A percentile compares a stretch with the other conserved stretches of the same genome.
phyloP scores from a whole-genome alignment of 2,329 filamentous ascomycete genomes.

The Teratosphaeriaceae sp. region DNA sequence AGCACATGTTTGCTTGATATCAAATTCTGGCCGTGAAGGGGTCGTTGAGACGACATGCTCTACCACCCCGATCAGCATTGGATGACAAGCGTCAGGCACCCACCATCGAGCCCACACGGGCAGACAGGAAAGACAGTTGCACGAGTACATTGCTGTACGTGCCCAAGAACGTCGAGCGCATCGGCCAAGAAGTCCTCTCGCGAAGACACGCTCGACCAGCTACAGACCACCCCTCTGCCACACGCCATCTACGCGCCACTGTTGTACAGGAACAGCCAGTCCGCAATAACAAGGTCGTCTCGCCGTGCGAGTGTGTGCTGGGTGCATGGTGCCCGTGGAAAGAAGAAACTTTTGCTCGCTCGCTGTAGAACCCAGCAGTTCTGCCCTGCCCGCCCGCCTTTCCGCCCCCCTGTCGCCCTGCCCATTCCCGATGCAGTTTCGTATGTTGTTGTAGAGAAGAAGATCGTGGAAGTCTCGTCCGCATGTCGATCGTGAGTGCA shows the following conservation, averaged over 20 bases:
- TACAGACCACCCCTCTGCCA: background rate
- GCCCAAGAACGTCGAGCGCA: slow-evolving; percentile 1
- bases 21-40: no score
- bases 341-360: background rate
- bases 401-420: background rate
- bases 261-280: background rate
- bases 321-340: background rate
- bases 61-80: no score
- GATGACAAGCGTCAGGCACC: no score
- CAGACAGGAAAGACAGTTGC: no score
- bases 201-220: slow-evolving; percentile 1
- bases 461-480: background rate
- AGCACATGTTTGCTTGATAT: no score
- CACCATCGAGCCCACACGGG: no score
- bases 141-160: no score
- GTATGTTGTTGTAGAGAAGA: background rate
- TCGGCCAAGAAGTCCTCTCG: background rate
- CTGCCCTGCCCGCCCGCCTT: background rate
- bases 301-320: no score
- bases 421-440: background rate
- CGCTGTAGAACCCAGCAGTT: background rate
- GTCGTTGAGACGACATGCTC: no score
- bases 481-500: slow-evolving; percentile 1
- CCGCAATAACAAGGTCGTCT: no score
- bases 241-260: background rate